phyloP scores from a whole-genome alignment of 768 basidiomycete genomes.

The Calvatia gigantea region DNA sequence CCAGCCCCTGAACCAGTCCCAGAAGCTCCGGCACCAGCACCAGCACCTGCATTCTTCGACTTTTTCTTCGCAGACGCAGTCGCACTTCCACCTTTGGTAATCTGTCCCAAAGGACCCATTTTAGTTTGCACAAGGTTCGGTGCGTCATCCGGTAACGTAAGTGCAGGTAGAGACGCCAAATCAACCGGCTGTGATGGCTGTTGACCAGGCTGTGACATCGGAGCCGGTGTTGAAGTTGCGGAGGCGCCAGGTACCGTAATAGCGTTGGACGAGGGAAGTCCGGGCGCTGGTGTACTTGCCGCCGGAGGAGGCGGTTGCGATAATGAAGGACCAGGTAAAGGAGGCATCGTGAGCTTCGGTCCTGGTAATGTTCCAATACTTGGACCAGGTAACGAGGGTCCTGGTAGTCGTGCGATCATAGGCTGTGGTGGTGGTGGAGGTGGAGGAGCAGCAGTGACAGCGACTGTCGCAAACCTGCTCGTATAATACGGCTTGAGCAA shows the following conservation, averaged over 20 bases:
- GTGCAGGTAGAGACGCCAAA: constrained; percentile 15
- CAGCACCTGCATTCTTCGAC: constrained; percentile 20
- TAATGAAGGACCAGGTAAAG: constrained; percentile 17
- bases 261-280: constrained; percentile 5
- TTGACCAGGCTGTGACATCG: constrained; percentile 15
- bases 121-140: constrained; percentile 59
- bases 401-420: constrained; percentile 12
- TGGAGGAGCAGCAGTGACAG: constrained; percentile 21
- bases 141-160: constrained; percentile 61
- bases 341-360: constrained; percentile 13
- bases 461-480: constrained; percentile 44
- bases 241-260: constrained; percentile 12
- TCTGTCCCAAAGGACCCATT: constrained; percentile 78
- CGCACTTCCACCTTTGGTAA: constrained; percentile 48
- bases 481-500: constrained; percentile 78
- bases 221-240: constrained; percentile 17
- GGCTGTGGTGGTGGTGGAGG: constrained; percentile 17
- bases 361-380: background rate
- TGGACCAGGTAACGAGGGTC: constrained; percentile 16
- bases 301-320: constrained; percentile 14
- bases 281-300: background rate
- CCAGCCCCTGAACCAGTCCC: constrained; percentile 22
- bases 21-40: constrained; percentile 19
- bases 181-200: constrained; percentile 8
- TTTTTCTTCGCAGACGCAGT: constrained; percentile 55